These are phyloP conservation scores for Mucor circinelloides DNA, from an alignment of 371 early-diverging fungal genomes.

Conservation along the genomic window DNA sequence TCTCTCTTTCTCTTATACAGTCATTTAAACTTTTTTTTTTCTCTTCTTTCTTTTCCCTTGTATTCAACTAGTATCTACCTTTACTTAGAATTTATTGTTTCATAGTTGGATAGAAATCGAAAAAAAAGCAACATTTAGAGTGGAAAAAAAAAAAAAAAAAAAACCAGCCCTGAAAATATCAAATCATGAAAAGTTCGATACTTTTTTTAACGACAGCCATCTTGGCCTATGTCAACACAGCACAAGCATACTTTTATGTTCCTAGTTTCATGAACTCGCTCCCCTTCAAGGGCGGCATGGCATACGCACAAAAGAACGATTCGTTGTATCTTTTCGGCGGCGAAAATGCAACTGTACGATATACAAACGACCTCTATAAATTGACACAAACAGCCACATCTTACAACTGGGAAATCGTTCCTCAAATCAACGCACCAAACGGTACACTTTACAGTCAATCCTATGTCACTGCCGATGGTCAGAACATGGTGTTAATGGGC, in stretches of 20 bases:
- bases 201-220: slow-evolving; percentile 11
- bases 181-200: slow-evolving; percentile 10
- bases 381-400: slow-evolving; percentile 23
- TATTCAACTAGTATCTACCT: neutral
- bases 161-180: neutral
- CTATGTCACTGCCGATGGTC: slow-evolving; percentile 17
- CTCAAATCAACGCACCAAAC: slow-evolving; percentile 24
- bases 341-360: slow-evolving; percentile 25
- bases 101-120: neutral
- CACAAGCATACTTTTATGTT: slow-evolving; percentile 32
- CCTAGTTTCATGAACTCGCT: slow-evolving; percentile 22
- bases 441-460: slow-evolving; percentile 24
- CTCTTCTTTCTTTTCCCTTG: neutral
- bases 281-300: slow-evolving; percentile 35
- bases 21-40: slow-evolving; percentile 5
- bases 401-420: slow-evolving; percentile 24
- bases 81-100: neutral
- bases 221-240: slow-evolving; percentile 5
- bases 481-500: slow-evolving; percentile 26
- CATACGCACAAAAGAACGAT: slow-evolving; percentile 26
- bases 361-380: slow-evolving; percentile 29
- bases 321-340: slow-evolving; percentile 35
- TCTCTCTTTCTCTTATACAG: neutral
- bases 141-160: neutral
- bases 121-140: neutral